A percentile compares a stretch with the other conserved stretches of the same genome.
phyloP scores from a whole-genome alignment of 305 asterid genomes.

The Solanum aculeatissimum region DNA sequence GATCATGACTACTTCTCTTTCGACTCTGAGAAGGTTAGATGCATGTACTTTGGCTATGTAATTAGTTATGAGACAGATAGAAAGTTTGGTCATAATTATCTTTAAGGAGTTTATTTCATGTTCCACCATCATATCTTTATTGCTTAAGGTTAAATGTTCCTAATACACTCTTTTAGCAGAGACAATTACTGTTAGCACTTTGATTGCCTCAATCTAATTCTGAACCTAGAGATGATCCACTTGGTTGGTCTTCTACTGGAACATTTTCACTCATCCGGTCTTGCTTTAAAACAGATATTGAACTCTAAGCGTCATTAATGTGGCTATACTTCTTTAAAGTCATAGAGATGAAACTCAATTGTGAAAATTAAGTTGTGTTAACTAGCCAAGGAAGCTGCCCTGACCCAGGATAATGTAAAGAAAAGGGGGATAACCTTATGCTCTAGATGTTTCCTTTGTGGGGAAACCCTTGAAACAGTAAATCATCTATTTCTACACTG shows the following conservation, averaged over 20 bases:
- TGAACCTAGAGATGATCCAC: not conserved
- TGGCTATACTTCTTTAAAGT: not conserved
- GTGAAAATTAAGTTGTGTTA: not conserved
- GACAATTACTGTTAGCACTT: not conserved
- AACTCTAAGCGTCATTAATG: not conserved
- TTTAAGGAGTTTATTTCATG: not conserved
- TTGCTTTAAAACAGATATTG: not conserved
- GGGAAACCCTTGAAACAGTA: too few relatives aligned
- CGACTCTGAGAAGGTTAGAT: conserved; percentile 69
- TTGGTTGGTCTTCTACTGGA: not conserved
- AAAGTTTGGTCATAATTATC: not conserved
- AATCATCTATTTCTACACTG: too few relatives aligned
- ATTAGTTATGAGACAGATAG: not conserved
- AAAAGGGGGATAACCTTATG: too few relatives aligned
- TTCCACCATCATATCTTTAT: not conserved
- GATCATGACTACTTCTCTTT: conserved; percentile 54
- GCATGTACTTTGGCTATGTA: not conserved
- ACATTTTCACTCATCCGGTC: not conserved
- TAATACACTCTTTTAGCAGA: not conserved
- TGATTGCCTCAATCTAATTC: not conserved
- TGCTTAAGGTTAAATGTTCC: not conserved
- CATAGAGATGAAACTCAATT: not conserved
- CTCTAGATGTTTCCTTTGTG: too few relatives aligned
- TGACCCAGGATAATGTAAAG: too few relatives aligned
- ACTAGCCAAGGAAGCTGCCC: too few relatives aligned